Conservation (phyloP, 768 basidiomycete species). For the Russula griseocarnosa region DNA sequence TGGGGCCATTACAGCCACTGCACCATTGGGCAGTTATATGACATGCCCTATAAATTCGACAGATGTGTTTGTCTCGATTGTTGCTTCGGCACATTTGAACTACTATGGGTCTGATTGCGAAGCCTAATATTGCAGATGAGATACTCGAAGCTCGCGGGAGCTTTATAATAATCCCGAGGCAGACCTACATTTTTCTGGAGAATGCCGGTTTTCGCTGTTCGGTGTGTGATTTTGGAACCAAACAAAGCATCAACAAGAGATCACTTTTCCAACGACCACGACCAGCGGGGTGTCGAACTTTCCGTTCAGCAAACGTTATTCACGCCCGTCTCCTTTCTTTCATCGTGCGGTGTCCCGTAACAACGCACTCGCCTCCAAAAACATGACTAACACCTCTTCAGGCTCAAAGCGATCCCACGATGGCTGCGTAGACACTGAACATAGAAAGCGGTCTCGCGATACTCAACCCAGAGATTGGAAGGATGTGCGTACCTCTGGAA, state of each 20-base stretch:
- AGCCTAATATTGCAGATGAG: too few species aligned
- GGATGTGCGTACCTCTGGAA: conserved; percentile 50
- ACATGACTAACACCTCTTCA: conserved; percentile 79
- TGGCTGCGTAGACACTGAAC: conserved; percentile 41
- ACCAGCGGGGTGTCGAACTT: not conserved
- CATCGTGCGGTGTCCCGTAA: conserved; percentile 83
- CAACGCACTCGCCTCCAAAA: conserved; percentile 43
- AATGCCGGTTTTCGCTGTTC: conserved; percentile 3
- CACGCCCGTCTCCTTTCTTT: conserved; percentile 34
- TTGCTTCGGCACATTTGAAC: not conserved
- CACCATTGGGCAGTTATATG: conserved; percentile 34
- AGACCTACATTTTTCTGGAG: not conserved
- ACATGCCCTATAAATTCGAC: accelerated
- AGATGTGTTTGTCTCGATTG: not conserved
- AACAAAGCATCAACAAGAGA: conserved; percentile 12
- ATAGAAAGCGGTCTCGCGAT: conserved; percentile 53
- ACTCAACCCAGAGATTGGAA: conserved; percentile 63
- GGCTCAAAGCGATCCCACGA: conserved; percentile 80
- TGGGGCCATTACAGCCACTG: conserved; percentile 80
- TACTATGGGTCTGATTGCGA: not conserved
- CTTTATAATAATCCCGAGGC: not conserved
- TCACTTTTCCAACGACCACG: conserved; percentile 15
- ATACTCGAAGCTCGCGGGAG: too few species aligned
- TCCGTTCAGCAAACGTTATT: conserved; percentile 14
- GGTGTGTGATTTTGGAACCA: not conserved